These are phyloP conservation scores for Coprinellus micaceus DNA, from an alignment of 768 basidiomycete species.

Conservation along the genomic window DNA sequence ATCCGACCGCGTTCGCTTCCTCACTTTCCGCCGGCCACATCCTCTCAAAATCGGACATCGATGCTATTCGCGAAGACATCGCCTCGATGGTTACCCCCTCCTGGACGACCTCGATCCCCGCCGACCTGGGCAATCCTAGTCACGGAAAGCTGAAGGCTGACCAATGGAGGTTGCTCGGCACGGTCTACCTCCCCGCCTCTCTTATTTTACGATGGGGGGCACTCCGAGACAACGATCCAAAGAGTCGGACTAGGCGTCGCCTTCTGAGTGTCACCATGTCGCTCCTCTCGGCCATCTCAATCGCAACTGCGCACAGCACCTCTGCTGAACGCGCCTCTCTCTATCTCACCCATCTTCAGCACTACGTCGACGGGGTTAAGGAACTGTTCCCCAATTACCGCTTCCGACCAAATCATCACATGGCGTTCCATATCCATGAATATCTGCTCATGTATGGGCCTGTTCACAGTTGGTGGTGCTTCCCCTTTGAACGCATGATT, in stretches of 20 bases:
- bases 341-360: slow-evolving; percentile 14
- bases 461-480: slow-evolving; percentile 33
- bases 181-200: slow-evolving; percentile 29
- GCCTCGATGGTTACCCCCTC: slow-evolving; percentile 20
- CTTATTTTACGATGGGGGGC: slow-evolving; percentile 32
- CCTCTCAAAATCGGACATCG: slow-evolving; percentile 11
- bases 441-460: slow-evolving; percentile 32
- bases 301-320: slow-evolving; percentile 20
- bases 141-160: slow-evolving; percentile 32
- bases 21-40: slow-evolving; percentile 2
- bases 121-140: slow-evolving; percentile 16
- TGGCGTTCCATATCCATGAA: slow-evolving; percentile 33
- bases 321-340: slow-evolving; percentile 4
- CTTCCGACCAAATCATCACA: slow-evolving; percentile 35
- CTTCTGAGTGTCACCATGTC: slow-evolving; percentile 22
- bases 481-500: slow-evolving; percentile 34
- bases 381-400: slow-evolving; percentile 27
- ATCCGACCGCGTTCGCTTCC: not conserved
- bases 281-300: slow-evolving; percentile 16
- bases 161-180: slow-evolving; percentile 33
- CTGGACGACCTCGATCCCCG: slow-evolving; percentile 21
- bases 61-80: slow-evolving; percentile 22
- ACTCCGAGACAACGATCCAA: not conserved
- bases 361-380: slow-evolving; percentile 28
- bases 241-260: slow-evolving; percentile 17